Evolutionary conservation across 192 early-diverging fungal species (phyloP).

Genomic region (Anaeromyces robustus): DNA sequence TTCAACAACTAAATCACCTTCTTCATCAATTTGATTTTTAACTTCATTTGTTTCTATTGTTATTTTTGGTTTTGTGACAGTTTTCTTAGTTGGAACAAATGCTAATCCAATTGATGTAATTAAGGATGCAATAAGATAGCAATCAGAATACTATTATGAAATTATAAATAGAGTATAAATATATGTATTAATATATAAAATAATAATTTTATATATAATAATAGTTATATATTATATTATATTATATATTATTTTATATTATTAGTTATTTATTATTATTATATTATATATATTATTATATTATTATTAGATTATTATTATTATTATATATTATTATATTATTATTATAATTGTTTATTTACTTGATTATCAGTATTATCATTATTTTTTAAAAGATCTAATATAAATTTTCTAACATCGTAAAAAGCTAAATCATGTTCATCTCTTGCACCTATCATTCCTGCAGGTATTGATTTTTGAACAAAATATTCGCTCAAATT

Average conservation of each 20-base stretch:
- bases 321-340: background rate
- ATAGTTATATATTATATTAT: no score
- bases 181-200: background rate
- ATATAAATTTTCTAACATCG: constrained; percentile 43
- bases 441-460: constrained; percentile 20
- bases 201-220: no score
- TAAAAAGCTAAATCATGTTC: constrained; percentile 39
- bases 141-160: constrained; percentile 49
- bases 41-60: constrained; percentile 12
- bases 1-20: constrained; percentile 27
- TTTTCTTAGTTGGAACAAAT: constrained; percentile 31
- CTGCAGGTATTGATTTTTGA: constrained; percentile 55
- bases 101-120: constrained; percentile 54
- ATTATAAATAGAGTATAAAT: background rate
- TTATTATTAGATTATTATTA: background rate
- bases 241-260: no score
- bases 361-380: constrained; percentile 78
- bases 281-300: no score
- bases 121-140: constrained; percentile 57
- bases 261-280: no score
- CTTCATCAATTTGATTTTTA: constrained; percentile 18
- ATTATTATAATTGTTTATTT: constrained; percentile 3
- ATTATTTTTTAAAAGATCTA: constrained; percentile 74
- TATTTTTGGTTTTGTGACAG: constrained; percentile 7
- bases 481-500: constrained; percentile 80